Percentiles rank a stretch among this genome's conserved stretches.
phyloP scores from a whole-genome alignment of 805 yeast species.

The Komagataella populi region DNA sequence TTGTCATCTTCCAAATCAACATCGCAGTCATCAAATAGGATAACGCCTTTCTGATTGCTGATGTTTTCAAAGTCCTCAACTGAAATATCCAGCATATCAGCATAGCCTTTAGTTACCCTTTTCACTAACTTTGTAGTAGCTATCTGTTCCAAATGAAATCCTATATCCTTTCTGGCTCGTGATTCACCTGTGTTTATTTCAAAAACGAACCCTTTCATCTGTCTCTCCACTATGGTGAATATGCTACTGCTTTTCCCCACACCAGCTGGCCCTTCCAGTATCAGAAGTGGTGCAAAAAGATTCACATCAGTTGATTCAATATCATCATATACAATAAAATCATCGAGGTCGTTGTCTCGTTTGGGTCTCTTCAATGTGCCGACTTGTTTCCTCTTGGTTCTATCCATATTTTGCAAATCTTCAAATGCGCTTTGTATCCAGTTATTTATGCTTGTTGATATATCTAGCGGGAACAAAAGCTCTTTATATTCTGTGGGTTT shows the following conservation, averaged over 20 bases:
- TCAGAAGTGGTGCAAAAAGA: constrained; percentile 46
- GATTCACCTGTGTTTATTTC: constrained; percentile 70
- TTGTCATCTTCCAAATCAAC: constrained; percentile 54
- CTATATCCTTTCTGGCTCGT: constrained; percentile 61
- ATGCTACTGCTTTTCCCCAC: constrained; percentile 70
- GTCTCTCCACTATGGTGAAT: constrained; percentile 47
- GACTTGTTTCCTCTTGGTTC: constrained; percentile 14
- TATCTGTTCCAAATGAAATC: constrained; percentile 55
- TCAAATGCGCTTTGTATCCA: constrained; percentile 30
- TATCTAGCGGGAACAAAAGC: constrained; percentile 18
- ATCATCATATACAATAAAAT: constrained; percentile 25
- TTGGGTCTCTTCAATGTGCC: constrained; percentile 10
- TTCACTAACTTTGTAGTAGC: constrained; percentile 74
- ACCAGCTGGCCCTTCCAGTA: constrained; percentile 60
- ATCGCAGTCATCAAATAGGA: constrained; percentile 80
- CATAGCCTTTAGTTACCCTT: constrained; percentile 5
- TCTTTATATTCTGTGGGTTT: constrained; percentile 22
- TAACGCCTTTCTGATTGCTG: constrained; percentile 44
- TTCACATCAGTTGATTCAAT: constrained; percentile 12
- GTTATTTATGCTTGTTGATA: constrained; percentile 12
- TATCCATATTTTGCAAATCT: constrained; percentile 10
- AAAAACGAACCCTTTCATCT: constrained; percentile 54
- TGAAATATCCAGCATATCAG: constrained; percentile 2
- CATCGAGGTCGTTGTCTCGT: constrained; percentile 13
- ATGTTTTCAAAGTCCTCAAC: constrained; percentile 1